Base-by-base conservation (phyloP, 148 eudicot genomes). In the Vaccinium corymbosum region DNA sequence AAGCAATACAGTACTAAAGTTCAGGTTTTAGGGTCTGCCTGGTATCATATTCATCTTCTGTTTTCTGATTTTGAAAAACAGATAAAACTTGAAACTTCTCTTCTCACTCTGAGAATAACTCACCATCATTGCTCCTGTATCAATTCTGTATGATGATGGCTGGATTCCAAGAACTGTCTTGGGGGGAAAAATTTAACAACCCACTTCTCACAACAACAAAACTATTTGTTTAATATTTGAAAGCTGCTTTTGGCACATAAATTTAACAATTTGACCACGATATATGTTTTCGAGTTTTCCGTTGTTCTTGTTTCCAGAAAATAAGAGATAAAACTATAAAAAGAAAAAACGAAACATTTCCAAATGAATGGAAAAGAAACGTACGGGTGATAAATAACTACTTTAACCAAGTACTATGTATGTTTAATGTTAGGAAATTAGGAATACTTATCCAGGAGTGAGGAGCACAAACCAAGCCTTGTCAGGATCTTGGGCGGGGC, bases 401-500 rank as follows among this genome's bases (percentile, higher is more conserved):
- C 29, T 4, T 10, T 5, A 66, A 66, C 35, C 29, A 68, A 68
- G 73, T 68, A 14, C 73, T 12, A 68, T 68, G 42, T 64, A 83
- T 15, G 51, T 35, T 32, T 15, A 46, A 1, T 72, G 38, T 16
- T 35, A 15, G 20, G n/a, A 7, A 72, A 38, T 38, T 19, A 9
- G 61, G 8, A 11, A 29, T 53, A n/a, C 32, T 35, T 1, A 29
- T 14, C 22, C 16, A 50, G 22, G 22, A 32, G 55, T 15, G 9
- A 2, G 27, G 25, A 85, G 53, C 29, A 89, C 93, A 7, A 83
- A 95, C 98, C 98, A 95, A 72, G 94, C 97, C 2, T 16, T 80
- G 84, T 95, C 98, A 4, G 94, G 94, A 82, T 94, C 89, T 16
- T 86, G 86, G 81, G 90, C 87, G 13, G 92, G 84, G 80, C 98